These are phyloP conservation scores for Geotrichum phurueaensis DNA, from an alignment of 1,139 yeast species.

Conservation along the genomic window DNA sequence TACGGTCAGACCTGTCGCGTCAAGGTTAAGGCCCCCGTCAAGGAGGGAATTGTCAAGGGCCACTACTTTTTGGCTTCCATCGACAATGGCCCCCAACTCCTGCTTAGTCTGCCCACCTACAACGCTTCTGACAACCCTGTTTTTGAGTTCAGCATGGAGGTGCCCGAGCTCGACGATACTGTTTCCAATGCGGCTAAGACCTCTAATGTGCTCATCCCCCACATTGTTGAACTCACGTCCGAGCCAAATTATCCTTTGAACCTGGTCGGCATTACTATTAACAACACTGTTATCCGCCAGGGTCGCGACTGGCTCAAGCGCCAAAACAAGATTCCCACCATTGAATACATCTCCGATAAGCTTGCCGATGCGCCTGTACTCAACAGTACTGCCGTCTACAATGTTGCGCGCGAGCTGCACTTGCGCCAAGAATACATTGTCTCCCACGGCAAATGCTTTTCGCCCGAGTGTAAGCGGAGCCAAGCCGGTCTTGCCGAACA, in stretches of 20 bases:
- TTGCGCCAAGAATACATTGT: conserved; percentile 13
- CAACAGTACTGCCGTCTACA: conserved; percentile 13
- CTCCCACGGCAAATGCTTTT: conserved; percentile 13
- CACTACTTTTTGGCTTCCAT: conserved; percentile 13
- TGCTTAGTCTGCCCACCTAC: conserved; percentile 15
- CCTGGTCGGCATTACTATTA: conserved; percentile 13
- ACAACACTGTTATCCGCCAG: conserved; percentile 14
- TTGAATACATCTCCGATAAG: conserved; percentile 17
- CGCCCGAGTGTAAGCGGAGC: conserved; percentile 11
- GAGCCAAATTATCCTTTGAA: conserved; percentile 14
- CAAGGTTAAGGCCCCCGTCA: conserved; percentile 10
- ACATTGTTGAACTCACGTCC: conserved; percentile 16
- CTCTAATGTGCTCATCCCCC: conserved; percentile 11
- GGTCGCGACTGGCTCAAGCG: conserved; percentile 16
- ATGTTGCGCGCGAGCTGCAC: conserved; percentile 13
- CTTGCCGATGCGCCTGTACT: not conserved
- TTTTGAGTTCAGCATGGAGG: conserved; percentile 16
- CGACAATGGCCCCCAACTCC: conserved; percentile 14
- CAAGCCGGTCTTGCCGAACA: conserved; percentile 16
- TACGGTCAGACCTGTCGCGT: conserved; percentile 18
- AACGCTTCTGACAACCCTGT: conserved; percentile 16
- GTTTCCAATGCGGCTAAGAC: conserved; percentile 1
- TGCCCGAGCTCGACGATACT: conserved; percentile 8
- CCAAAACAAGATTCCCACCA: conserved; percentile 14
- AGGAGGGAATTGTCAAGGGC: conserved; percentile 9